Base-by-base conservation (phyloP, 495 filamentous ascomycete genomes). In the Chaetomidium leptoderma region DNA sequence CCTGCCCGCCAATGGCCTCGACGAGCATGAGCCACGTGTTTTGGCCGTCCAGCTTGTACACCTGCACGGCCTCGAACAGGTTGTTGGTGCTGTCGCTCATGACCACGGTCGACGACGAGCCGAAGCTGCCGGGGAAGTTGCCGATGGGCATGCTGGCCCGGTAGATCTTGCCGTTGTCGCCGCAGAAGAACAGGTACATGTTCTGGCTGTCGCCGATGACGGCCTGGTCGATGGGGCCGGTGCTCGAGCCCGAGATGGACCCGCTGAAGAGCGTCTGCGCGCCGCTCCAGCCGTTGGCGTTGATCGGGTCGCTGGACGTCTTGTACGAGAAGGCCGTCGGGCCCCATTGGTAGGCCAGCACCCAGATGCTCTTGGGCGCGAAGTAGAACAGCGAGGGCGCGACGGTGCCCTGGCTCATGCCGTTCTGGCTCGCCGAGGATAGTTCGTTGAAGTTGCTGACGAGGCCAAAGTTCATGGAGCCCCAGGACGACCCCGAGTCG, bases 161-260 rank as follows among this genome's bases (percentile, higher is more conserved):
- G 72, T 86, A 87, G 65, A 87, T 81, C 47, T 78, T 79, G 66
- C 83, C 84, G 56, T 86, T 83, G 63, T 86, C 84, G 10, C 82
- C 84, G 0, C 78, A 74, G 53, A 85, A 87, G 77, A 86, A 87
- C 0, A 86, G 75, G 60, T 83, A 85, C 78, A 85, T 84, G 61
- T 76, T 74, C 3, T 61, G 66, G 51, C 62, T 66, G 69, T 86
- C 84, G 55, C 76, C 81, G 60, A 86, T 84, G 57, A 86, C 51
- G 0, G 81, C 76, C 66, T 83, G 81, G 64, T 86, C 83, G 64
- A 86, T 83, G 16, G 63, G 53, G 7, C 80, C 79, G 1, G 76
- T 81, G 65, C 66, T 61, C 13, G 76, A 77, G 62, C 61, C 72
- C 2, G 76, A 55, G 64, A 85, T 81, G 29, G 60, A 75, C 35